Evolutionary conservation across 116 monocot species (phyloP), one percentile per base, ranked within the genome.

Genomic region (Phalaenopsis hybrid): DNA sequence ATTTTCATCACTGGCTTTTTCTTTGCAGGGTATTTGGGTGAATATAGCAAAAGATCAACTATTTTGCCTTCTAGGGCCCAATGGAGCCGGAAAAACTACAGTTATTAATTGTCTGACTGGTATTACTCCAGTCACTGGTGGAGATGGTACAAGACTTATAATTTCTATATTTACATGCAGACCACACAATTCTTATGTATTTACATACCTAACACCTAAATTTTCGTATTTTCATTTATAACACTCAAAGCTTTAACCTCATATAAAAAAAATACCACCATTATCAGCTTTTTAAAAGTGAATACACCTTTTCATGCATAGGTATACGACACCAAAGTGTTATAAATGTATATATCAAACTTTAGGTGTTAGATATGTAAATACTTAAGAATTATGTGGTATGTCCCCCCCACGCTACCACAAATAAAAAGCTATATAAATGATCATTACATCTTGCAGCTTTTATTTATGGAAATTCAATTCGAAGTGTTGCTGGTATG

Each of bases 61-160:
- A 51, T 96, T 96, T 86, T 96, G 96, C 81, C 89, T 96, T 87
- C 96, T 94, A 77, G 94, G 96, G 45, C 94, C 94, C 55, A 96
- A 96, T 83, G 96, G 96, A 84, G 96, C 96, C 41, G 96, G 96
- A 34, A 96, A 96, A 85, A 96, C 96, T 58, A 96, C 94, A 72
- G 83, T 84, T 16, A 94, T 96, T 59, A 96, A 89, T 69, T 96
- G 96, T 86, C 78, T 96, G 76, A 96, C 94, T 76, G 96, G 96
- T 63, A 87, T 94, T 84, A 96, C 96, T 68, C 94, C 96, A 63
- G 86, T 96, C 67, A 91, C 92, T 63, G 84, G 84, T 59, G 96
- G 96, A 86, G 96, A 96, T 90, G 94, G 94, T 96, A 88, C 70
- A 1, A 44, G 78, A 50, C 55, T 51, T 52, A 5, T 76, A 45